Base-by-base conservation (phyloP, 495 filamentous ascomycete genomes). In the Beverwykella pulmonaria region DNA sequence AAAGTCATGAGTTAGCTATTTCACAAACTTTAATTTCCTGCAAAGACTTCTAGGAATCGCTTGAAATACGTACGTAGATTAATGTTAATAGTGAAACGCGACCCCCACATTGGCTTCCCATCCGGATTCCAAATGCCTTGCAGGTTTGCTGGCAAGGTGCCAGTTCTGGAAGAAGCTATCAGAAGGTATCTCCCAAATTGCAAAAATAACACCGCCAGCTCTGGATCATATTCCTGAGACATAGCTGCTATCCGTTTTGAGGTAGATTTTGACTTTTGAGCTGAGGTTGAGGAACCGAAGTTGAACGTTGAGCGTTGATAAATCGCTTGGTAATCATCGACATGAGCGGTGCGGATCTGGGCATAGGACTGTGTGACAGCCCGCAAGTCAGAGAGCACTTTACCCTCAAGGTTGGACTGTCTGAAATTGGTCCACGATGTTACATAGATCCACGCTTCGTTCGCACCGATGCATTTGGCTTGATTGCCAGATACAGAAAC, bases 61-160 rank as follows among this genome's bases (percentile, higher is more conserved):
- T 34, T 34, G 32, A 34, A 34, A 34, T 34, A 34, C 32, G 12
- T 34, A 34, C 32, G 32, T 34, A 34, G 25, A 39, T 87, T 87
- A 73, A 85, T 81, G 64, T 86, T 87, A 54, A 82, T 82, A 2
- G 84, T 86, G 70, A 79, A 86, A 55, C 82, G 84, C 53, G 78
- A 77, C 20, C 80, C 80, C 83, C 83, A 87, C 15, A 82, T 74
- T 0, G 82, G 79, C 50, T 71, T 70, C 59, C 80, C 83, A 26
- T 75, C 75, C 17, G 77, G 70, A 53, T 87, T 86, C 84, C 82
- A 86, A 41, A 86, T 78, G 5, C 83, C 83, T 69, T 87, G 85
- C 1, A 86, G 75, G 39, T 82, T 86, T 19, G 83, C 81, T n/a
- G 85, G 83, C 2, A 86, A 73, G 14, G 79, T 67, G 2, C 61